phyloP scores from a whole-genome alignment of 2,329 filamentous ascomycete species.

The Penicillium sp. region DNA sequence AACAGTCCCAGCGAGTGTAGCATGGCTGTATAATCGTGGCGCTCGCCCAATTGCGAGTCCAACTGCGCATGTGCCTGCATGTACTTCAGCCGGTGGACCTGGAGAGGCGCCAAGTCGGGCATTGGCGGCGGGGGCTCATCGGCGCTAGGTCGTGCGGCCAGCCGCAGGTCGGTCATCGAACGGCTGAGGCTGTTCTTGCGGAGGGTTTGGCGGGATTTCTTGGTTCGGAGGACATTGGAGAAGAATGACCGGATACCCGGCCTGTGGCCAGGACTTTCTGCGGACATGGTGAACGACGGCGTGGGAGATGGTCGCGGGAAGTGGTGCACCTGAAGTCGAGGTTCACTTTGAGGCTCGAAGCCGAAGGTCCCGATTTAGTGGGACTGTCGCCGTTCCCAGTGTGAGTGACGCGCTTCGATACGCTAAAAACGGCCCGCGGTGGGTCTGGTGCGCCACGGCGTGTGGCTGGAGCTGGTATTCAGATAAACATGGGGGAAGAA shows the following conservation, averaged over 20 bases:
- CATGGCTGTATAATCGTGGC: constrained; percentile 38
- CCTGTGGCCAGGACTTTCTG: constrained; percentile 34
- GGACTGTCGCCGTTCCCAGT: background rate
- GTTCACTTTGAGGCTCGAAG: background rate
- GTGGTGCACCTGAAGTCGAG: background rate
- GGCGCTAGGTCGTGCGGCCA: constrained; percentile 24
- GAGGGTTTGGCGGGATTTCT: constrained; percentile 41
- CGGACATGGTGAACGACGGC: constrained; percentile 27
- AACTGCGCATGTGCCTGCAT: constrained; percentile 27
- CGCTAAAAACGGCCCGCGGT: background rate
- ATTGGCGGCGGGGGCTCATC: constrained; percentile 31
- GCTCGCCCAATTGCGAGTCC: constrained; percentile 41
- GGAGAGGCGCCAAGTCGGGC: constrained; percentile 35
- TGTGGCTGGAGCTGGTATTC: background rate
- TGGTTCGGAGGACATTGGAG: constrained; percentile 33
- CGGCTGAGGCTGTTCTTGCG: constrained; percentile 34
- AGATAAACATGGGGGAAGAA: too few species aligned
- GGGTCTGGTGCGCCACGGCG: background rate
- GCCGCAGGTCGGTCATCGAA: constrained; percentile 33
- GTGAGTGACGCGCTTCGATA: background rate
- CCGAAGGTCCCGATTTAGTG: background rate
- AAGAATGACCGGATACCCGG: constrained; percentile 34
- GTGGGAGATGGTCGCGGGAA: background rate
- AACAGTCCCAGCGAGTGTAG: constrained; percentile 38
- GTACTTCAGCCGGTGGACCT: constrained; percentile 39